These are phyloP conservation scores for Beta macrorhiza DNA, from an alignment of 179 eudicot genomes.

Conservation along the genomic window DNA sequence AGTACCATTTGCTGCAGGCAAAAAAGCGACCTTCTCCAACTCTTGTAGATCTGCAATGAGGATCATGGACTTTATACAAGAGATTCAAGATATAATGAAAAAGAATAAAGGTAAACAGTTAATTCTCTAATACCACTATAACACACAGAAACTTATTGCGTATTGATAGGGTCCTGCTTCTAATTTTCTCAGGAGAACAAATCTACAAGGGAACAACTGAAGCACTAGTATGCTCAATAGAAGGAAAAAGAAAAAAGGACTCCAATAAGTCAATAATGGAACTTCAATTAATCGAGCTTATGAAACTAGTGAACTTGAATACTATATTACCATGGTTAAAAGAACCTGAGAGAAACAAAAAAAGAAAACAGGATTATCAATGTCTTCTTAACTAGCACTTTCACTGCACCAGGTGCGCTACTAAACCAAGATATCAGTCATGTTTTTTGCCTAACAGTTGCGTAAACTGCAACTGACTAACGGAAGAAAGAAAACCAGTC, in stretches of 20 bases:
- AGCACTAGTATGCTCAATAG: background rate
- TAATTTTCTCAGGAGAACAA: background rate
- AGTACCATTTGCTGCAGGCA: constrained; percentile 99
- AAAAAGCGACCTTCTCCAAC: constrained; percentile 77
- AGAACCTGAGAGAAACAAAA: background rate
- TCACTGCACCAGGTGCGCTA: background rate
- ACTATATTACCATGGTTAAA: background rate
- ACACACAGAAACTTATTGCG: background rate
- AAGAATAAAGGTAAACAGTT: background rate
- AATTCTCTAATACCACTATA: background rate
- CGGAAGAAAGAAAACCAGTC: background rate
- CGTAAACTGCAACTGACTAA: background rate
- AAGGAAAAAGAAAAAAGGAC: background rate
- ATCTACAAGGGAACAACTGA: background rate
- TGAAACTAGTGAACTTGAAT: background rate
- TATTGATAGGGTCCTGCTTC: background rate
- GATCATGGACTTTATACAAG: constrained; percentile 5
- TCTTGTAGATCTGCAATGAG: constrained; percentile 53
- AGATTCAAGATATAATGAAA: background rate
- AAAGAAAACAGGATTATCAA: background rate
- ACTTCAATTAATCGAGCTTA: background rate
- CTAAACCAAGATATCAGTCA: background rate
- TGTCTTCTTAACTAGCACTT: background rate
- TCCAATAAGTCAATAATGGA: no score
- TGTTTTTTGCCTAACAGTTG: background rate